phyloP scores from a whole-genome alignment of 1,284 basidiomycete genomes.

The Ustilago xerochloae region DNA sequence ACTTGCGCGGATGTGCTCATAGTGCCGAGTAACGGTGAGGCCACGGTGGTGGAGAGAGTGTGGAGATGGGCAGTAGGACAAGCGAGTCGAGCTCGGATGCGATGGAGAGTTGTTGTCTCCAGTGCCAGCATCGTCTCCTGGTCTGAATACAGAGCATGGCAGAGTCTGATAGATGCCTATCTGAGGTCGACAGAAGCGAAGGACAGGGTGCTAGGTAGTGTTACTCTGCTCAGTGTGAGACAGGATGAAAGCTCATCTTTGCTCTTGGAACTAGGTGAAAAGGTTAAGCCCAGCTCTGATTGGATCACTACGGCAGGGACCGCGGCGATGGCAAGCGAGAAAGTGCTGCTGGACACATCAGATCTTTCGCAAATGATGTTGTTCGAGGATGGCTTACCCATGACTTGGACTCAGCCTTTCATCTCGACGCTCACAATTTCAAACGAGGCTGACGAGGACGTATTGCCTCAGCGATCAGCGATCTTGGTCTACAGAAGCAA shows the following conservation, averaged over 20 bases:
- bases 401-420: conserved; percentile 29
- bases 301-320: conserved; percentile 13
- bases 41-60: conserved; percentile 30
- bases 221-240: conserved; percentile 29
- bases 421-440: not conserved
- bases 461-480: conserved; percentile 1
- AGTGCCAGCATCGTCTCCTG: conserved; percentile 14
- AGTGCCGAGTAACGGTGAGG: conserved; percentile 17
- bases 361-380: conserved; percentile 32
- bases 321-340: conserved; percentile 7
- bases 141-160: conserved; percentile 35
- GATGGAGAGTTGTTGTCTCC: conserved; percentile 51
- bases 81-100: conserved; percentile 34
- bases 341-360: conserved; percentile 22
- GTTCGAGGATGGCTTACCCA: conserved; percentile 19
- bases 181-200: not conserved
- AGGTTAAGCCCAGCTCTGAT: conserved; percentile 3
- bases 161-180: conserved; percentile 13
- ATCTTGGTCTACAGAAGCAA: conserved; percentile 19
- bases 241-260: conserved; percentile 21
- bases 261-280: conserved; percentile 5
- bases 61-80: conserved; percentile 44
- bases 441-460: not conserved
- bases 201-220: conserved; percentile 15
- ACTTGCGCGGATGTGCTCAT: conserved; percentile 22